These are phyloP conservation scores for Tilletia setariae DNA, from an alignment of 1,284 basidiomycete genomes.

Conservation along the genomic window DNA sequence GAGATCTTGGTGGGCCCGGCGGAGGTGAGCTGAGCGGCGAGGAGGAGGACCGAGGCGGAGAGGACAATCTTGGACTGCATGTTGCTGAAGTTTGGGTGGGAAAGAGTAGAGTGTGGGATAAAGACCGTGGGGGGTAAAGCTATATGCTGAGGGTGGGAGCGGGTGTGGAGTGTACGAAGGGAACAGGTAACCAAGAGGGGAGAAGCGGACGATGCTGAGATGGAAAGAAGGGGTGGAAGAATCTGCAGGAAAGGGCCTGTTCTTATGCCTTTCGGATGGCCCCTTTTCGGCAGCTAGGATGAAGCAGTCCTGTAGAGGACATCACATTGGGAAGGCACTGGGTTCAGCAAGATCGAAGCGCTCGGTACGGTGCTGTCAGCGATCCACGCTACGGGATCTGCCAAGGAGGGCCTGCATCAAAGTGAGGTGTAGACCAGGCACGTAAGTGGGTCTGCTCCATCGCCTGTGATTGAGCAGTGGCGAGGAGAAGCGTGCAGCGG, in stretches of 20 bases:
- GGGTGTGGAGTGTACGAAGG: neutral
- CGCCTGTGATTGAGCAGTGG: no score
- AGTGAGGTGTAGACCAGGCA: no score
- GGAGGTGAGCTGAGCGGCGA: constrained; percentile 3
- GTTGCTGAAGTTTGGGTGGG: neutral
- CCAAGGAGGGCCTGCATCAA: no score
- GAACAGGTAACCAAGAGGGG: constrained; percentile 15
- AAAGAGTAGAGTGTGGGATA: neutral
- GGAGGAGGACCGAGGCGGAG: constrained; percentile 8
- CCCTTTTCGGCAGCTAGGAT: no score
- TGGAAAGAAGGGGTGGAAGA: neutral
- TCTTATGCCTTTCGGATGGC: no score
- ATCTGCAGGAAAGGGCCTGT: neutral
- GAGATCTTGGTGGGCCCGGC: neutral
- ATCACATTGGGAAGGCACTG: no score
- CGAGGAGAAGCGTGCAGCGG: no score
- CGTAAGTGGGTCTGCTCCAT: no score
- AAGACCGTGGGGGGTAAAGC: neutral
- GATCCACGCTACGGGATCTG: no score
- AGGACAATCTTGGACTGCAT: constrained; percentile 15
- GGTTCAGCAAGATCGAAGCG: no score
- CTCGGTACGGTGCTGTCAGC: no score
- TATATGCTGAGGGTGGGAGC: neutral
- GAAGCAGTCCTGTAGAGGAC: no score
- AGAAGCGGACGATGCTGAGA: neutral